phyloP scores from a whole-genome alignment of 2,329 filamentous ascomycete species.

The Alternaria burnsii region DNA sequence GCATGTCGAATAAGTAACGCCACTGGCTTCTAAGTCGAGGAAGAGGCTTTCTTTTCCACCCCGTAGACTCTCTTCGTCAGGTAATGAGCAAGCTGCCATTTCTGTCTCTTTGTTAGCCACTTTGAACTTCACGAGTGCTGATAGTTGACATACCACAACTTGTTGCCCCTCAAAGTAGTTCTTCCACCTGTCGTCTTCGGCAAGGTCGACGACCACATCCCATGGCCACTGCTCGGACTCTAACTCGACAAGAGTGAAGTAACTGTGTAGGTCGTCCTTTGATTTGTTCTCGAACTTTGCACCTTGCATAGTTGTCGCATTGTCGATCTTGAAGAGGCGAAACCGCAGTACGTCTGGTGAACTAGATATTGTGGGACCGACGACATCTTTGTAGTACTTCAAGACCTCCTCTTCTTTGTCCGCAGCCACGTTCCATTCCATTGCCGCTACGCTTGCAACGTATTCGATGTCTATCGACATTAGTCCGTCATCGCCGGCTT shows the following conservation, averaged over 20 bases:
- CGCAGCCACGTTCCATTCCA: slow-evolving; percentile 23
- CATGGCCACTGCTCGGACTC: slow-evolving; percentile 29
- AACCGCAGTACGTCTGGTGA: slow-evolving; percentile 25
- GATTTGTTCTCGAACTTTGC: slow-evolving; percentile 9
- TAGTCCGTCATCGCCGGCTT: slow-evolving; percentile 6
- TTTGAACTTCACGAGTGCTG: not conserved
- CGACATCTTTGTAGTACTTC: slow-evolving; percentile 15
- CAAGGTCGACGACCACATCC: slow-evolving; percentile 27
- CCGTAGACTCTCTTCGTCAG: slow-evolving; percentile 11
- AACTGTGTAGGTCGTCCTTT: slow-evolving; percentile 16
- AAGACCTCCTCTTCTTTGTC: slow-evolving; percentile 22
- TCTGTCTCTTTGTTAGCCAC: slow-evolving; percentile 17
- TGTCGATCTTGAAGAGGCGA: slow-evolving; percentile 24
- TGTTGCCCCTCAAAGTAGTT: slow-evolving; percentile 23
- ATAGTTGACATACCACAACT: slow-evolving; percentile 18
- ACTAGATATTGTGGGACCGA: slow-evolving; percentile 17
- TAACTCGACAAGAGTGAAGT: slow-evolving; percentile 24
- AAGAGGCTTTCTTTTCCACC: not conserved
- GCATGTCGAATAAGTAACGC: not conserved
- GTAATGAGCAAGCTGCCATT: slow-evolving; percentile 27
- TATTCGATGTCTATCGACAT: slow-evolving; percentile 20
- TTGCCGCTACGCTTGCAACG: slow-evolving; percentile 21
- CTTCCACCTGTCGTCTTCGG: slow-evolving; percentile 19
- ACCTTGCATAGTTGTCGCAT: slow-evolving; percentile 16
- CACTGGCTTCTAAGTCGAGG: not conserved